These are phyloP conservation scores for Coemansia sp. DNA, from an alignment of 371 early-diverging fungal genomes.

Conservation along the genomic window DNA sequence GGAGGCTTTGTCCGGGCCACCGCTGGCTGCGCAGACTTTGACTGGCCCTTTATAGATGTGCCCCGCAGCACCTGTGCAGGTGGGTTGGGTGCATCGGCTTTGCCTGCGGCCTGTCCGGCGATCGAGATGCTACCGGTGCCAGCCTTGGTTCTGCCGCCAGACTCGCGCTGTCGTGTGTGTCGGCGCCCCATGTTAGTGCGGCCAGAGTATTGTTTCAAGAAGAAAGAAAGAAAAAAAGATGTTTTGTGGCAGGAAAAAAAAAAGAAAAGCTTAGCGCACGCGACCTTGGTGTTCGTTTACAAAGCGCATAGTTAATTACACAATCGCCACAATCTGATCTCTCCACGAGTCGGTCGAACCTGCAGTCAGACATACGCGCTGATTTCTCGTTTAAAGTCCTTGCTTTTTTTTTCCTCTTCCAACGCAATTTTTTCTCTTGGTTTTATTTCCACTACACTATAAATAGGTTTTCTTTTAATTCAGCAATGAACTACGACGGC, in stretches of 20 bases:
- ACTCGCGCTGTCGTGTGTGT: no score
- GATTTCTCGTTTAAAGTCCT: no score
- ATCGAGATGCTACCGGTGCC: conserved; percentile 1
- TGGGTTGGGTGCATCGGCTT: not conserved
- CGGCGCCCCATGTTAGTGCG: not conserved
- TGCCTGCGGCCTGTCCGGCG: conserved; percentile 1
- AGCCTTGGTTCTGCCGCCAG: not conserved
- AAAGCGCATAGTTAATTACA: no score
- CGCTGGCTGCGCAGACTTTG: not conserved
- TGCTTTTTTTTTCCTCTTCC: no score
- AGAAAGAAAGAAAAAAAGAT: not conserved
- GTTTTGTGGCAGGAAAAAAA: not conserved
- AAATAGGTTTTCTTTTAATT: no score
- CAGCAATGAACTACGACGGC: conserved; percentile 29
- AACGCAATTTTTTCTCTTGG: not conserved
- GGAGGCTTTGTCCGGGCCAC: no score
- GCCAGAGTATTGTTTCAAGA: not conserved
- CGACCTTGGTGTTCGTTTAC: no score
- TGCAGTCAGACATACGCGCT: no score
- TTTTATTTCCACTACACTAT: no score
- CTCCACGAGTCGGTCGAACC: no score
- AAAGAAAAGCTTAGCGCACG: no score
- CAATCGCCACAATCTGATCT: no score
- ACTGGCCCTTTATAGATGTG: not conserved
- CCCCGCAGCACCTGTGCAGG: not conserved